Percentiles rank a stretch among this genome's conserved stretches.
Evolutionary conservation across 768 basidiomycete genomes (phyloP).

Genomic region (Suillus clintonianus): DNA sequence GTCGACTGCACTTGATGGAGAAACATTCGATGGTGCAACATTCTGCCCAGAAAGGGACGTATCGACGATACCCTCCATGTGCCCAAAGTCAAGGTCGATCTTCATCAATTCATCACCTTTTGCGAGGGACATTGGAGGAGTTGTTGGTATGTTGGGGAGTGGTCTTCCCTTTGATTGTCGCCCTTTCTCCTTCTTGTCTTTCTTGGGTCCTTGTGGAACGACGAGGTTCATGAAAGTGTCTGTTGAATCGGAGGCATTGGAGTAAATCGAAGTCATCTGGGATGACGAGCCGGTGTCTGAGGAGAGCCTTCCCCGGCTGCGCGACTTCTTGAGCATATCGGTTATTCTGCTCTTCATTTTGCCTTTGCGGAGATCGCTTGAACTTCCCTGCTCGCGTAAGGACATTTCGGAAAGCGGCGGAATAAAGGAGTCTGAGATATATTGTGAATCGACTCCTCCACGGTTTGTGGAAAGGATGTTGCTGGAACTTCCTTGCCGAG

Average conservation of each 20-base stretch:
- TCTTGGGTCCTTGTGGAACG: slow-evolving; percentile 25
- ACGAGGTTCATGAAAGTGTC: slow-evolving; percentile 5
- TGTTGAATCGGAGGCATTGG: slow-evolving; percentile 6
- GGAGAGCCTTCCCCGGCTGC: slow-evolving; percentile 42
- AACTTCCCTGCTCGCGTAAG: slow-evolving; percentile 40
- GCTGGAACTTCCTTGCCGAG: slow-evolving; percentile 34
- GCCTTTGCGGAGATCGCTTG: slow-evolving; percentile 45
- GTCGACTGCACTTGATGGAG: slow-evolving; percentile 19
- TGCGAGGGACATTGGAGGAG: slow-evolving; percentile 19
- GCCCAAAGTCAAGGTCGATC: slow-evolving; percentile 39
- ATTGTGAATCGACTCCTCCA: slow-evolving; percentile 31
- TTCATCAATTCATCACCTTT: slow-evolving; percentile 19
- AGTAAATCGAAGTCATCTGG: neutral
- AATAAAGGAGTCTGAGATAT: slow-evolving; percentile 26
- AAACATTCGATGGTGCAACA: slow-evolving; percentile 19
- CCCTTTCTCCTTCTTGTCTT: slow-evolving; percentile 36
- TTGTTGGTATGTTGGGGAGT: slow-evolving; percentile 26
- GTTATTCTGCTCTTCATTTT: slow-evolving; percentile 25
- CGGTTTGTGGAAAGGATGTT: slow-evolving; percentile 26
- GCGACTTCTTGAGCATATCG: slow-evolving; percentile 40
- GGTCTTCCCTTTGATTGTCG: slow-evolving; percentile 15
- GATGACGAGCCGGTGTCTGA: slow-evolving; percentile 19
- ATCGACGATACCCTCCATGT: slow-evolving; percentile 85
- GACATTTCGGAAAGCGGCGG: slow-evolving; percentile 37
- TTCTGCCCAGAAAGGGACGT: slow-evolving; percentile 9